A percentile compares a stretch with the other conserved stretches of the same genome.
phyloP scores from a whole-genome alignment of 345 rosid genomes.

The Boechera stricta region DNA sequence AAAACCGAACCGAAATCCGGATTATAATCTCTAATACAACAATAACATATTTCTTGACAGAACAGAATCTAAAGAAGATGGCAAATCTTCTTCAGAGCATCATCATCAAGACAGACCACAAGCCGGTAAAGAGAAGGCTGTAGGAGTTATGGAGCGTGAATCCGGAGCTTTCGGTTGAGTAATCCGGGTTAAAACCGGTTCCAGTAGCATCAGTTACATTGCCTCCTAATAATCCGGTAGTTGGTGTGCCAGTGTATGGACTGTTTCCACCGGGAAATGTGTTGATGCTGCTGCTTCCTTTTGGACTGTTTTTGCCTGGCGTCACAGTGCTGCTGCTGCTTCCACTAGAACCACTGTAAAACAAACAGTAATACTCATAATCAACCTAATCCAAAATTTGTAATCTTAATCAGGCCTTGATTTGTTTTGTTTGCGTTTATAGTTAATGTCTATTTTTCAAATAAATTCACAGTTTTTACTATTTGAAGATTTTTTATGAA shows the following conservation, averaged over 20 bases:
- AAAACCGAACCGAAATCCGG: neutral
- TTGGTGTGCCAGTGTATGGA: constrained; percentile 46
- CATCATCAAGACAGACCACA: constrained; percentile 35
- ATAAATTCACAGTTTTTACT: neutral
- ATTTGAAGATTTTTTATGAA: neutral
- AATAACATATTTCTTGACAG: neutral
- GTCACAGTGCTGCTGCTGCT: constrained; percentile 34
- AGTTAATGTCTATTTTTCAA: neutral
- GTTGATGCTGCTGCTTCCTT: constrained; percentile 36
- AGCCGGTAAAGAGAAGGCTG: neutral
- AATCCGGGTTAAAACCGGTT: constrained; percentile 47
- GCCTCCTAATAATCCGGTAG: constrained; percentile 44
- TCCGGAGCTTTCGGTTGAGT: constrained; percentile 40
- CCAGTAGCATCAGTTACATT: constrained; percentile 42
- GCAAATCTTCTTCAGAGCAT: constrained; percentile 17
- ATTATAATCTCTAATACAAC: neutral
- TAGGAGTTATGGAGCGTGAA: constrained; percentile 15
- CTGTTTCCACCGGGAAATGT: constrained; percentile 45
- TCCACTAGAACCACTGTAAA: constrained; percentile 35
- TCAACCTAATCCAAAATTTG: neutral
- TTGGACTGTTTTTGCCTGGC: constrained; percentile 45
- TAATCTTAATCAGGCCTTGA: neutral
- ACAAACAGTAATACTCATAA: constrained; percentile 18
- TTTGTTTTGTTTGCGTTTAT: neutral
- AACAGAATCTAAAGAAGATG: constrained; percentile 7